Evolutionary conservation across 1,284 basidiomycete genomes (phyloP).

Genomic region (Pseudozyma sp.): DNA sequence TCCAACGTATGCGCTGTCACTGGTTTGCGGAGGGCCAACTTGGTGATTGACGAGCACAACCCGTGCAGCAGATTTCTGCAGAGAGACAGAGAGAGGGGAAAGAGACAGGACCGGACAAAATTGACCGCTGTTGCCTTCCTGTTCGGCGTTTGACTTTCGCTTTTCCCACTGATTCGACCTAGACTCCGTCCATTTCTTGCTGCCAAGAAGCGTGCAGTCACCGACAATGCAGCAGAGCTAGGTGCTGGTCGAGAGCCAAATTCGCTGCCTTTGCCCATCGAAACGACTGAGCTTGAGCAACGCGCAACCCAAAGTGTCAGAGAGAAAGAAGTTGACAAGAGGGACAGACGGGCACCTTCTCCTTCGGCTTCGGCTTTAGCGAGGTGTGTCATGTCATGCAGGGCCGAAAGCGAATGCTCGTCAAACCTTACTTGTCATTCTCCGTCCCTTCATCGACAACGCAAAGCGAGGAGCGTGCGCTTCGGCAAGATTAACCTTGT

Average conservation of each 20-base stretch:
- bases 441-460: not conserved
- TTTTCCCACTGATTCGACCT: too few relatives aligned
- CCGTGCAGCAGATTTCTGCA: not conserved
- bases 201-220: too few relatives aligned
- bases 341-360: not conserved
- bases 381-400: constrained; percentile 13
- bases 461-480: too few relatives aligned
- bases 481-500: too few relatives aligned
- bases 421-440: not conserved
- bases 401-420: constrained; percentile 5
- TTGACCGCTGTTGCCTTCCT: not conserved
- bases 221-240: too few relatives aligned
- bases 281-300: constrained; percentile 1
- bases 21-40: not conserved
- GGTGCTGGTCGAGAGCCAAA: too few relatives aligned
- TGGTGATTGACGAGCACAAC: not conserved
- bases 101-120: too few relatives aligned
- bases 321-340: not conserved
- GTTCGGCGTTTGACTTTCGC: too few relatives aligned
- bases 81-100: too few relatives aligned
- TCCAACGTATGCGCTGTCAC: not conserved
- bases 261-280: too few relatives aligned
- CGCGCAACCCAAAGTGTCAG: not conserved
- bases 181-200: too few relatives aligned
- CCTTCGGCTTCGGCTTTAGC: constrained; percentile 34